Conservation (phyloP, 164 flowering plant species). For the Cinnamomum chago region DNA sequence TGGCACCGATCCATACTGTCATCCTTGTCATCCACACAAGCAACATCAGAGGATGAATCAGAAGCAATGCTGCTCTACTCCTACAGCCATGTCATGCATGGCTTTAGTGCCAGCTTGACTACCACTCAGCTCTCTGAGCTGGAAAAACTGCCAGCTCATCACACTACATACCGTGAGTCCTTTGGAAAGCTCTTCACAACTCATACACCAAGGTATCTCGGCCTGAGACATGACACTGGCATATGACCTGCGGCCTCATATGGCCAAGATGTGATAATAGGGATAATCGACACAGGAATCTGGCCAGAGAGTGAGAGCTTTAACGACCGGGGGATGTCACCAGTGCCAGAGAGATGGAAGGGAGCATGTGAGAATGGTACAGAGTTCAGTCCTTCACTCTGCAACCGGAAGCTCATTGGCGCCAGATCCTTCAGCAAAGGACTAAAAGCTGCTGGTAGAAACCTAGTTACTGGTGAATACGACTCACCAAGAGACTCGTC, state of each 20-base stretch:
- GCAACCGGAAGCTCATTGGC: slow-evolving; percentile 46
- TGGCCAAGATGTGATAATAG: slow-evolving; percentile 27
- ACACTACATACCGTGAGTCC: slow-evolving; percentile 10
- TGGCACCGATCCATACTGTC: slow-evolving; percentile 21
- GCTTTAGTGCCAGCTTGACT: slow-evolving; percentile 22
- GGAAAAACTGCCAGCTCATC: slow-evolving; percentile 21
- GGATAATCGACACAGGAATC: slow-evolving; percentile 23
- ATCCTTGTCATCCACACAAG: slow-evolving; percentile 4
- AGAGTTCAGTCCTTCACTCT: slow-evolving; percentile 9
- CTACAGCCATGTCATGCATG: slow-evolving; percentile 29
- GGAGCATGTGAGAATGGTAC: slow-evolving; percentile 27
- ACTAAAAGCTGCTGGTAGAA: slow-evolving; percentile 12
- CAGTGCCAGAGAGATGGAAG: slow-evolving; percentile 25
- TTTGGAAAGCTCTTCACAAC: slow-evolving; percentile 22
- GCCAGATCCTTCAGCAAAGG: slow-evolving; percentile 40
- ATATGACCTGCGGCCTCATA: slow-evolving; percentile 22
- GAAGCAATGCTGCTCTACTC: slow-evolving; percentile 17
- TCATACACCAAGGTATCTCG: slow-evolving; percentile 20
- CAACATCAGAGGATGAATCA: neutral
- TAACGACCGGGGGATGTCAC: slow-evolving; percentile 15
- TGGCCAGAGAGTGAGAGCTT: slow-evolving; percentile 25
- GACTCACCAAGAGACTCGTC: slow-evolving; percentile 34
- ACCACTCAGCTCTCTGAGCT: slow-evolving; percentile 20
- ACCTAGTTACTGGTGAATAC: slow-evolving; percentile 7
- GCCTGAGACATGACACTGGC: slow-evolving; percentile 14